phyloP scores from a whole-genome alignment of 768 basidiomycete species.

The Calocera viscosa region DNA sequence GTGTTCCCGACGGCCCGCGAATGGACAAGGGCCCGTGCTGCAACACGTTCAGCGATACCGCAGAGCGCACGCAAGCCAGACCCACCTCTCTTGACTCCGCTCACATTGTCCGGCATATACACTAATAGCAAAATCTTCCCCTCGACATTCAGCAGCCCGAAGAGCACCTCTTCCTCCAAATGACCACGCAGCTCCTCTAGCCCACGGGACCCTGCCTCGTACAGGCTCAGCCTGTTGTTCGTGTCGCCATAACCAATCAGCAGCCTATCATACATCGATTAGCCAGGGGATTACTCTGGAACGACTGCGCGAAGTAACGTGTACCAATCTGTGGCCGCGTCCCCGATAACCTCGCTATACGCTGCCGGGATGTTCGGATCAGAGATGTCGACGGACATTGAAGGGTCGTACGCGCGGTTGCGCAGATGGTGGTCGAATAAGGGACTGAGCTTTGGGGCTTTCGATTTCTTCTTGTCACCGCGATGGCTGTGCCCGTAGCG shows the following conservation, averaged over 20 bases:
- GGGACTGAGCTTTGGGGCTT: background rate
- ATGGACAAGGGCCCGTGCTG: slow-evolving; percentile 3
- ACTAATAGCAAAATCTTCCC: background rate
- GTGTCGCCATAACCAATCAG: background rate
- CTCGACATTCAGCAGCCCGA: background rate
- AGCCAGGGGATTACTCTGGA: background rate
- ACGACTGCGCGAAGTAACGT: background rate
- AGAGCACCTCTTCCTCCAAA: background rate
- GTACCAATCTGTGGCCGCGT: background rate
- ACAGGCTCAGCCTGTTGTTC: background rate
- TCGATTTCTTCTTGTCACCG: background rate
- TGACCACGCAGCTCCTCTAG: background rate
- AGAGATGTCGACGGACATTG: background rate
- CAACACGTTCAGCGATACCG: background rate
- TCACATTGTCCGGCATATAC: slow-evolving; percentile 6
- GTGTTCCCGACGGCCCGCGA: background rate
- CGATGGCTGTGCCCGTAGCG: background rate
- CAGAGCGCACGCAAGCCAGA: background rate
- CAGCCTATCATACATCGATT: background rate
- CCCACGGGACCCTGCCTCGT: background rate
- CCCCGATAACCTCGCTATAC: background rate
- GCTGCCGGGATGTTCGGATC: slow-evolving; percentile 2
- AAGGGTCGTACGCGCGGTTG: background rate
- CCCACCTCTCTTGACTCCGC: background rate
- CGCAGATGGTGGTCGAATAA: background rate